phyloP scores from a whole-genome alignment of 2,329 filamentous ascomycete genomes.

The Sphaerulina populicola region DNA sequence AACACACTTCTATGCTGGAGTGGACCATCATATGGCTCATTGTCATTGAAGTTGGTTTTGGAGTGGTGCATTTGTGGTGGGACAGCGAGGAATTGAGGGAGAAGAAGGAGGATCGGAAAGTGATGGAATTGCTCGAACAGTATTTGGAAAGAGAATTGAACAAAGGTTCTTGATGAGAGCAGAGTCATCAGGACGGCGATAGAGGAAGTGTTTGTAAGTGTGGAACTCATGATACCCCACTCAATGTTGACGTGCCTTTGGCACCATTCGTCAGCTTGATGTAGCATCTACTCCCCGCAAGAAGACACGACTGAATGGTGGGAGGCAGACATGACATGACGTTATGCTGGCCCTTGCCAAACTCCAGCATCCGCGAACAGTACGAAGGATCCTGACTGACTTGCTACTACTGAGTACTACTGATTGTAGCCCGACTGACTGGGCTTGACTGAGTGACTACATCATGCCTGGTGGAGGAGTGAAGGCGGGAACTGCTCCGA shows the following conservation, averaged over 20 bases:
- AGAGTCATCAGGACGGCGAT: not conserved
- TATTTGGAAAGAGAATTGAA: conserved; percentile 31
- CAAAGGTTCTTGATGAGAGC: not conserved
- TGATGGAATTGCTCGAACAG: conserved; percentile 34
- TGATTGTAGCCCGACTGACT: too few species aligned
- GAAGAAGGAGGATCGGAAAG: conserved; percentile 37
- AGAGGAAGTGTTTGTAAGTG: not conserved
- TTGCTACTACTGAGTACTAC: not conserved
- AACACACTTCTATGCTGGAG: conserved; percentile 78
- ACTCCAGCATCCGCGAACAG: too few species aligned
- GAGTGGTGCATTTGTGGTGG: conserved; percentile 64
- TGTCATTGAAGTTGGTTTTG: conserved; percentile 82
- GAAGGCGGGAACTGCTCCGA: conserved; percentile 4
- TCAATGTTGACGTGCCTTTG: not conserved
- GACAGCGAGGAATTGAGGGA: conserved; percentile 46
- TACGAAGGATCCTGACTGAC: not conserved
- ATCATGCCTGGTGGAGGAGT: conserved; percentile 8
- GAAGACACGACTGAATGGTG: not conserved
- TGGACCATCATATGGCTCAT: conserved; percentile 96
- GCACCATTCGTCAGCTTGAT: not conserved
- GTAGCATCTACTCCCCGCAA: not conserved
- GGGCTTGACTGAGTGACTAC: too few species aligned
- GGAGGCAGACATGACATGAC: not conserved
- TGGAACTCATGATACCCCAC: not conserved
- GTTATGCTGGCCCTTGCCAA: too few species aligned